phyloP scores from a whole-genome alignment of 306 rosid genomes.

The Trifolium fragiferum region DNA sequence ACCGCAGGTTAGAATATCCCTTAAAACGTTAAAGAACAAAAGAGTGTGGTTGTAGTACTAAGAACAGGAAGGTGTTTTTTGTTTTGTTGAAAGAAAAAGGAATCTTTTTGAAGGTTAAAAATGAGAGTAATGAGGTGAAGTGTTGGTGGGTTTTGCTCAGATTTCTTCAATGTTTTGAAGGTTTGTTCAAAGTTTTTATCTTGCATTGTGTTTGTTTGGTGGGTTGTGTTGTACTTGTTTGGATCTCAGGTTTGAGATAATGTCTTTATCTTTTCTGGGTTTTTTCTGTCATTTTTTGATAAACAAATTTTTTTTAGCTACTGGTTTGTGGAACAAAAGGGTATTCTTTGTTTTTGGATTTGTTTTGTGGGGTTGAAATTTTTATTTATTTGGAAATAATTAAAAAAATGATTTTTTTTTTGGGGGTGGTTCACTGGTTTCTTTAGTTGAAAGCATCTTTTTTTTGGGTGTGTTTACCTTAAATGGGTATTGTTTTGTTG shows the following conservation, averaged over 20 bases:
- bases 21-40: background rate
- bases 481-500: slow-evolving; percentile 55
- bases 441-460: slow-evolving; percentile 46
- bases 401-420: background rate
- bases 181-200: slow-evolving; percentile 47
- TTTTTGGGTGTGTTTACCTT: slow-evolving; percentile 36
- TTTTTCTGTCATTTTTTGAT: slow-evolving; percentile 4
- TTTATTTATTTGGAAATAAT: background rate
- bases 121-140: slow-evolving; percentile 41
- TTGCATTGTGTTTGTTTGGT: slow-evolving; percentile 41
- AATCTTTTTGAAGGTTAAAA: slow-evolving; percentile 47
- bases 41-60: slow-evolving; percentile 41
- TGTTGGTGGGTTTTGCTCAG: slow-evolving; percentile 54
- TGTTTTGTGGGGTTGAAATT: slow-evolving; percentile 20
- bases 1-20: slow-evolving; percentile 12
- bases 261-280: slow-evolving; percentile 47
- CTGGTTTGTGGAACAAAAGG: background rate
- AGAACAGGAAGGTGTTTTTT: slow-evolving; percentile 36
- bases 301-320: background rate
- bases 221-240: slow-evolving; percentile 40
- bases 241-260: slow-evolving; percentile 62
- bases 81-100: slow-evolving; percentile 51
- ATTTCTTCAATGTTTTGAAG: slow-evolving; percentile 54
- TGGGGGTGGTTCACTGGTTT: slow-evolving; percentile 40
- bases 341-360: background rate